Base-by-base conservation (phyloP, 2,329 filamentous ascomycete genomes). In the Fusarium sp. region DNA sequence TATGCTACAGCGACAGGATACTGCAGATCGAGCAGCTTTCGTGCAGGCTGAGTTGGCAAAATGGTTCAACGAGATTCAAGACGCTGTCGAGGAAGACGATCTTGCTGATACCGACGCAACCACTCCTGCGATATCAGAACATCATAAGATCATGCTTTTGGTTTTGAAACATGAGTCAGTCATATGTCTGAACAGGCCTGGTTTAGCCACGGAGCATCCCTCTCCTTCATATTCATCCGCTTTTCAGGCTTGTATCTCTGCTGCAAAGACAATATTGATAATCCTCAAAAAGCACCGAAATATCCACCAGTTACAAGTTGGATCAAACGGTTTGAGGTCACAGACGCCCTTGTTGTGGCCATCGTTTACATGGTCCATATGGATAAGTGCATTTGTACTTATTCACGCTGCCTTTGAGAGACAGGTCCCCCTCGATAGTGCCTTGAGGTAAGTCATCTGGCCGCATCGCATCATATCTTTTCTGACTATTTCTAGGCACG, bases 21-120 rank as follows among this genome's bases (percentile, higher is more conserved):
- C 80, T 1, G 77, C 80, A 2, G 78, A 83, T 16, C 77, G 80
- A 53, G 79, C 82, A 0, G 79, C 80, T 0, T 78, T 80, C 15
- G 84, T 86, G 1, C 82, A 81, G n/a, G 82, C 83, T 0, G 82
- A 84, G 30, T 74, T 86, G 4, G 78, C 82, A 0, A 82, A 83
- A 41, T 86, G 84, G 84, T 83, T 83, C 72, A 86, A 86, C 49
- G 82, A 86, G 57, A 80, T 85, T 7, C 83, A 86, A 50, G 83
- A 85, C 16, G 79, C 81, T 0, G 78, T 82, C 0, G 81, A 85
- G 46, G 78, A 79, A 6, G 77, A 80, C 3, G 76, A 77, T 1
- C 38, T 65, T 1, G 50, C 37, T 0, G 70, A 71, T 3, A 10
- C 37, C 1, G 36, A 33, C 3, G n/a, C 40, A 10, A 69, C 8